Evolutionary conservation across 2,329 filamentous ascomycete species (phyloP).

Genomic region (Raffaelea ambrosiae): DNA sequence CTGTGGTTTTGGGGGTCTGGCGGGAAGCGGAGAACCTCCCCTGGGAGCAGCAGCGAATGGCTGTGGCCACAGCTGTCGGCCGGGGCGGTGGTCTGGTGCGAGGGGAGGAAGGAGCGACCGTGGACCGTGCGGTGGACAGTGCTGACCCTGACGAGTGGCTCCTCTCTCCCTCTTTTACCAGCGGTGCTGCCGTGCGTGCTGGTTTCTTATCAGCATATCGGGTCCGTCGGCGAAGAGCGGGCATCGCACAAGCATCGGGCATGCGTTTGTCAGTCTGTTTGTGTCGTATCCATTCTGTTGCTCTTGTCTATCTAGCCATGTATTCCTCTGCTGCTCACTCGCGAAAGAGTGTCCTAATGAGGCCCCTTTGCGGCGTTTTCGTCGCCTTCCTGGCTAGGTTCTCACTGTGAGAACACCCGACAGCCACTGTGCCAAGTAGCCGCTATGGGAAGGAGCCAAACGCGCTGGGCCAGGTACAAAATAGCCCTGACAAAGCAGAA

Average conservation of each 20-base stretch:
- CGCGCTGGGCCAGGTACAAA: constrained; percentile 3
- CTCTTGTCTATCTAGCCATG: neutral
- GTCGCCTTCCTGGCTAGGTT: neutral
- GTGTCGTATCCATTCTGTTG: too few species aligned
- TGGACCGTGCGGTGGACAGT: neutral
- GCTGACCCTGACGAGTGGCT: too few species aligned
- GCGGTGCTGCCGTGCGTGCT: too few species aligned
- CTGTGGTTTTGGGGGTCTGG: too few species aligned
- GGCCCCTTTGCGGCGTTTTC: too few species aligned
- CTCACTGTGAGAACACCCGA: neutral
- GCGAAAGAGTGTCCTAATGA: too few species aligned
- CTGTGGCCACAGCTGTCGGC: neutral
- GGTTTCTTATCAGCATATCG: too few species aligned
- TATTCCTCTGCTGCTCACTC: neutral
- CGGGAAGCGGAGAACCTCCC: too few species aligned
- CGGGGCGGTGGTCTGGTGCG: neutral
- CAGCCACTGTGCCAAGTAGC: neutral
- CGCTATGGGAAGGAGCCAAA: neutral
- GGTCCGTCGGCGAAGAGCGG: too few species aligned
- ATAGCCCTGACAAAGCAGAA: neutral
- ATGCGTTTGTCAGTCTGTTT: too few species aligned
- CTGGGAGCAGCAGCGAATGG: neutral
- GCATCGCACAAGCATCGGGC: too few species aligned
- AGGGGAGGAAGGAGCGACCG: neutral
- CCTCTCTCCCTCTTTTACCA: too few species aligned